Evolutionary conservation across 2,329 filamentous ascomycete species (phyloP).

Genomic region (Fusarium kyushuense): DNA sequence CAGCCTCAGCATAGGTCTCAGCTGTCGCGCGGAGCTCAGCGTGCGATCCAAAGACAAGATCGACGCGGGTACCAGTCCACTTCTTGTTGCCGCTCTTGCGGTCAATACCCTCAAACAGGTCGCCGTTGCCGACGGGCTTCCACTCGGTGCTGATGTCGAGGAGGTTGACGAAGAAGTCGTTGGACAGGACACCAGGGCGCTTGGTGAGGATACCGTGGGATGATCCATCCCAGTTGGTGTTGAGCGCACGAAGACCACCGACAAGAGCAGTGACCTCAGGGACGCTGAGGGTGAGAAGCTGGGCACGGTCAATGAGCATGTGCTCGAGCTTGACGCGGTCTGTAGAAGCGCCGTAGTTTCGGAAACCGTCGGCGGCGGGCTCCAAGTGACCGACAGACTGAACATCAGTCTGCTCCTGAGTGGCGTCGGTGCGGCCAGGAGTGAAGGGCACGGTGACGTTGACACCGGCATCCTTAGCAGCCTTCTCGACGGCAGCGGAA

Average conservation of each 20-base stretch:
- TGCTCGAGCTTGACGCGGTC: slow-evolving; percentile 73
- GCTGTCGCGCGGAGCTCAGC: slow-evolving; percentile 77
- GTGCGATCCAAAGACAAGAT: slow-evolving; percentile 78
- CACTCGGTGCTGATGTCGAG: slow-evolving; percentile 76
- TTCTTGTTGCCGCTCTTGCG: slow-evolving; percentile 75
- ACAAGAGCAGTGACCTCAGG: slow-evolving; percentile 78
- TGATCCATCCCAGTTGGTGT: slow-evolving; percentile 78
- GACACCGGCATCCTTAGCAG: slow-evolving; percentile 62
- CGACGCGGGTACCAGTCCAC: slow-evolving; percentile 76
- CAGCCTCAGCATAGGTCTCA: slow-evolving; percentile 75
- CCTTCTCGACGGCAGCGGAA: slow-evolving; percentile 77
- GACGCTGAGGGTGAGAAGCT: slow-evolving; percentile 76
- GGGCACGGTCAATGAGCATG: slow-evolving; percentile 76
- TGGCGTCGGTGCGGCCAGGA: slow-evolving; percentile 78
- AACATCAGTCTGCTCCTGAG: slow-evolving; percentile 77
- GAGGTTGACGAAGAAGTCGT: slow-evolving; percentile 86
- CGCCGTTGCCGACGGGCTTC: slow-evolving; percentile 60
- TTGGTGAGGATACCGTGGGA: slow-evolving; percentile 75
- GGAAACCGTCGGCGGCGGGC: slow-evolving; percentile 79
- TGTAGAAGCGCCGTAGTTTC: slow-evolving; percentile 77
- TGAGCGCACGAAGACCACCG: slow-evolving; percentile 77
- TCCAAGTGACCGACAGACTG: slow-evolving; percentile 74
- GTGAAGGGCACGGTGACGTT: slow-evolving; percentile 75
- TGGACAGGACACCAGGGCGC: slow-evolving; percentile 75
- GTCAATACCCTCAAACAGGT: slow-evolving; percentile 73